Conservation (phyloP, 306 rosid genomes). For the Nissolia schottii region DNA sequence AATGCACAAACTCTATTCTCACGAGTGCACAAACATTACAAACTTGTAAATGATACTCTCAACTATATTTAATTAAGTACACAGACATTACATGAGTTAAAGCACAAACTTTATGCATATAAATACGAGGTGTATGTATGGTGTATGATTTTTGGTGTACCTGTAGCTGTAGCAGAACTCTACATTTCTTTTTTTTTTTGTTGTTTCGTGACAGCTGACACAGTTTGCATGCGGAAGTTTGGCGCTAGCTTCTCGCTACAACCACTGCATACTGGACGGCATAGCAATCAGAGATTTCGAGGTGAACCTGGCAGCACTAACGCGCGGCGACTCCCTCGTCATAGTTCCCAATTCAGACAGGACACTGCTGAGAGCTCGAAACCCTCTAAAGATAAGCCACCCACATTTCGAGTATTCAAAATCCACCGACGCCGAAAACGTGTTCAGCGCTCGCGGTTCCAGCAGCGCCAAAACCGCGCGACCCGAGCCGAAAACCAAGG, state of each 20-base stretch:
- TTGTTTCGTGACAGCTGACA: conserved; percentile 38
- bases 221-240: conserved; percentile 57
- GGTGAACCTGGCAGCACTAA: conserved; percentile 45
- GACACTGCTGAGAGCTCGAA: conserved; percentile 40
- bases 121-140: no score
- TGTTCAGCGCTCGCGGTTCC: conserved; percentile 28
- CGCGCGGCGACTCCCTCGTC: conserved; percentile 26
- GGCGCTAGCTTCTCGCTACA: conserved; percentile 47
- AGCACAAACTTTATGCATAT: no score
- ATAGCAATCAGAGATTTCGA: conserved; percentile 38
- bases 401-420: conserved; percentile 54
- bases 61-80: no score
- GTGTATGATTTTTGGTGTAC: no score
- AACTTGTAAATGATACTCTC: no score
- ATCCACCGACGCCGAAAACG: neutral
- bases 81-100: no score
- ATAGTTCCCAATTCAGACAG: conserved; percentile 38
- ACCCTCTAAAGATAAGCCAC: conserved; percentile 39
- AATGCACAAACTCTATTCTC: no score
- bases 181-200: no score
- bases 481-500: conserved; percentile 11
- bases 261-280: conserved; percentile 55
- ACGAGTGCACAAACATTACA: no score
- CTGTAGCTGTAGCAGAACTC: no score
- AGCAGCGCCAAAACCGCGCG: neutral